Evolutionary conservation across 2,329 filamentous ascomycete genomes (phyloP).

Genomic region (Colletotrichum sp.): DNA sequence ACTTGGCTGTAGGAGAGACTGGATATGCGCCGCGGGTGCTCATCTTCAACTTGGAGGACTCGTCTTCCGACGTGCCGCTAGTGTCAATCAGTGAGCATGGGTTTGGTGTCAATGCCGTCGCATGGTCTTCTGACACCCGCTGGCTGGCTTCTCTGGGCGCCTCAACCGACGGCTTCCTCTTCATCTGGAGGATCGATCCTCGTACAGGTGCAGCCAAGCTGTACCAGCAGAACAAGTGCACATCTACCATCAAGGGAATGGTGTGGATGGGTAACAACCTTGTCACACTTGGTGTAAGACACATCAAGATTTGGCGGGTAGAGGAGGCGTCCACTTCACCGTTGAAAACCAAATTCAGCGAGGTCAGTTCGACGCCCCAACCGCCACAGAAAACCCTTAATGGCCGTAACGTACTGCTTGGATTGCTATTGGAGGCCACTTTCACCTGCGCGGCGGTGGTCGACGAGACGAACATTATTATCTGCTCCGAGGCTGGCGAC

Average conservation of each 20-base stretch:
- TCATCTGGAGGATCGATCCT: conserved; percentile 87
- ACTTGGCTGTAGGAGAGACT: conserved; percentile 91
- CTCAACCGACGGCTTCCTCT: conserved; percentile 91
- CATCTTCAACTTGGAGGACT: conserved; percentile 85
- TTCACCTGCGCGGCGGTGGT: conserved; percentile 81
- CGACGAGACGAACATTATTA: conserved; percentile 74
- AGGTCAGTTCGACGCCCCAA: conserved; percentile 25
- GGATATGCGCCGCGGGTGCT: conserved; percentile 92
- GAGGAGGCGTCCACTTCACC: conserved; percentile 72
- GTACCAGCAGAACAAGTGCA: conserved; percentile 89
- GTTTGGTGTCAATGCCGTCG: conserved; percentile 85
- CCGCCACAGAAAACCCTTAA: conserved; percentile 71
- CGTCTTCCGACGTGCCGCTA: conserved; percentile 79
- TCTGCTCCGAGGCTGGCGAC: conserved; percentile 88
- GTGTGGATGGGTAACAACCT: conserved; percentile 87
- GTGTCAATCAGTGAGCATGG: conserved; percentile 88
- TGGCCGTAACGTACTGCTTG: conserved; percentile 88
- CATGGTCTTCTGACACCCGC: conserved; percentile 86
- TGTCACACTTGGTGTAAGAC: conserved; percentile 86
- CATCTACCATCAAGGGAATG: conserved; percentile 84
- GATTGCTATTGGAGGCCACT: conserved; percentile 79
- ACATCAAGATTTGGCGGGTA: conserved; percentile 92
- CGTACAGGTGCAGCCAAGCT: conserved; percentile 80
- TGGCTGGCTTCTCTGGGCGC: conserved; percentile 89
- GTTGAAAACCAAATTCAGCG: conserved; percentile 62